Percentiles rank a stretch among this genome's conserved stretches.
Evolutionary conservation across 768 basidiomycete genomes (phyloP).

Genomic region (Hirschioporus abietinus): DNA sequence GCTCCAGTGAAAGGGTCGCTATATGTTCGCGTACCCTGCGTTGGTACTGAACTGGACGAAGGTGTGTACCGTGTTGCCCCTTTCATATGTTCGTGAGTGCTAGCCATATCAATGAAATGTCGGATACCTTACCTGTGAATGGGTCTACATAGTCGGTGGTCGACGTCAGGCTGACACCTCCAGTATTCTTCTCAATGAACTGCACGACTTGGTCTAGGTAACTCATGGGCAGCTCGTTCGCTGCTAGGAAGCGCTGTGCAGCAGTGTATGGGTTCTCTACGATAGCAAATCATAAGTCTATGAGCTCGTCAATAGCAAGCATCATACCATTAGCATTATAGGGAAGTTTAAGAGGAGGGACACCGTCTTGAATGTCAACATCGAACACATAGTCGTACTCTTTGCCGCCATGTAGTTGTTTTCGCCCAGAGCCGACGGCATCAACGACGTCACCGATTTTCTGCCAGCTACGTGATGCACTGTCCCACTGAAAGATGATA

Average conservation of each 20-base stretch:
- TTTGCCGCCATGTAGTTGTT: constrained; percentile 86
- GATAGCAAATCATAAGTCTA: not conserved
- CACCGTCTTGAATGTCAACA: constrained; percentile 91
- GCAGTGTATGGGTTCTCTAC: constrained; percentile 88
- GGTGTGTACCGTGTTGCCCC: constrained; percentile 31
- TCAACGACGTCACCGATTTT: constrained; percentile 96
- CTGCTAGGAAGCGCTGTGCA: constrained; percentile 81
- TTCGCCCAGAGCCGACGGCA: constrained; percentile 84
- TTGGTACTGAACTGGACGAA: constrained; percentile 12
- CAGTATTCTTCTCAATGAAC: constrained; percentile 92
- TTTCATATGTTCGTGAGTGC: constrained; percentile 8
- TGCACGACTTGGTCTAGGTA: constrained; percentile 88
- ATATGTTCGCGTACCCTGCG: constrained; percentile 7
- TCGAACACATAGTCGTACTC: constrained; percentile 99
- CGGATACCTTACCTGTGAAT: constrained; percentile 62
- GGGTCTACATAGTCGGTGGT: constrained; percentile 70
- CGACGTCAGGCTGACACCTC: constrained; percentile 61
- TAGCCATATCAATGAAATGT: not conserved
- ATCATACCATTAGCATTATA: constrained; percentile 80
- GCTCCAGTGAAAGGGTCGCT: constrained; percentile 72
- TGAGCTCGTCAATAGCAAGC: not conserved
- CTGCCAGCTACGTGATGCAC: constrained; percentile 64
- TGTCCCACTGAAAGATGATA: constrained; percentile 69
- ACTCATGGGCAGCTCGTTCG: constrained; percentile 73
- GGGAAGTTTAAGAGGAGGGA: constrained; percentile 88